Base-by-base conservation (phyloP, 305 asterid genomes). In the Andrographis paniculata region DNA sequence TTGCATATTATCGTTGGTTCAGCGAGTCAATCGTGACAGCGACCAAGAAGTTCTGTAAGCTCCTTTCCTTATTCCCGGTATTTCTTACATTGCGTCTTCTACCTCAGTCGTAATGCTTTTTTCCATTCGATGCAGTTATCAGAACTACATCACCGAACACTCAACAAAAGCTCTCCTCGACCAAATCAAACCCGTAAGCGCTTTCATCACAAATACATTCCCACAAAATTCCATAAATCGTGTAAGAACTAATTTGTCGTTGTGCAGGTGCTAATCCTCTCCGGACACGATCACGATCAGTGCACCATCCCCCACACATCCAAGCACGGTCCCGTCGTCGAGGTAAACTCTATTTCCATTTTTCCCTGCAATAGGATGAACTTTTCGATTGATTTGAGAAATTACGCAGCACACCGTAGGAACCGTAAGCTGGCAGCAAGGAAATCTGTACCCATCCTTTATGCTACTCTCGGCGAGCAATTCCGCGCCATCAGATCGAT, bases 211-310 rank as follows among this genome's bases (percentile, higher is more conserved):
- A 43, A 52, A 62, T 27, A 48, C 17, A 50, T 21, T 36, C 47
- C 40, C 44, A 51, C 58, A 60, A 23, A 58, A 20, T 50, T 9
- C 39, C n/a, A n/a, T 18, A 15, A 64, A 55, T n/a, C 40, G 4
- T 23, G 20, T 49, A 30, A 58, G 69, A 45, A 13, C 56, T 69
- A 31, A 58, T 48, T 60, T 15, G 53, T 61, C 67, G 61, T 64
- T 70, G 33, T 63, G 24, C 64, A 91, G 99, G 80, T 68, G 52
- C 65, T 91, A n/a, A 57, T 91, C 56, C 80, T 91, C 54, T 87
- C 99, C 6, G 99, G 96, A 47, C 99, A 87, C 61, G 99, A 91
- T 70, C 99, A 87, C 31, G 99, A 91, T 74, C 99, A 91, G 58
- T 91, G 99, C 73, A 73, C 86, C 17, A 75, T 84, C 42, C 67